Conservation (phyloP, 257 asterid species). For the Solanum tacnaense region DNA sequence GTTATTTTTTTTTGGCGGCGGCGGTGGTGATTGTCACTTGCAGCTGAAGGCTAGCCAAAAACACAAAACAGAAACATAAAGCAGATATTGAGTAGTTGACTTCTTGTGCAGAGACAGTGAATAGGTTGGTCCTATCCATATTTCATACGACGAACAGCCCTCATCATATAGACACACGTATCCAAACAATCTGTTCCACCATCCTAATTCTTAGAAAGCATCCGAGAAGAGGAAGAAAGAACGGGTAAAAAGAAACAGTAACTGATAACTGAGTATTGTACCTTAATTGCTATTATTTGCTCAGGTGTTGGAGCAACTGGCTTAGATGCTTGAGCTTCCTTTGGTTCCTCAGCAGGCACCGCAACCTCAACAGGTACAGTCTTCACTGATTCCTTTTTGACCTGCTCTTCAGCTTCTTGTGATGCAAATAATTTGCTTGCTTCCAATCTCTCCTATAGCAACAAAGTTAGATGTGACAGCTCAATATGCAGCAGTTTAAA, state of each 20-base stretch:
- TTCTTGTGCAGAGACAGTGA: neutral
- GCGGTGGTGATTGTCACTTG: neutral
- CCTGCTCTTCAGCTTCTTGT: slow-evolving; percentile 88
- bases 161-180: neutral
- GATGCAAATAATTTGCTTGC: slow-evolving; percentile 78
- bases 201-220: neutral
- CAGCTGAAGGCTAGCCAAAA: neutral
- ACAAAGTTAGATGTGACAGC: neutral
- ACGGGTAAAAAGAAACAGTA: neutral
- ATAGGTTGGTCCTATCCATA: neutral
- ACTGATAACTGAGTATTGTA: neutral
- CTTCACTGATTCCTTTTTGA: slow-evolving; percentile 71
- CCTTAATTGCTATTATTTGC: slow-evolving; percentile 97
- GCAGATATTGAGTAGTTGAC: neutral
- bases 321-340: slow-evolving; percentile 62
- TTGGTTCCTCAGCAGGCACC: slow-evolving; percentile 37
- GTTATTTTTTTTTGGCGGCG: neutral
- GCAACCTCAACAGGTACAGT: slow-evolving; percentile 75
- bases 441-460: slow-evolving; percentile 77
- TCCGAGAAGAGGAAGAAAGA: neutral
- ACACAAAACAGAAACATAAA: neutral
- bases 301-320: slow-evolving; percentile 85
- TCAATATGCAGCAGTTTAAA: neutral
- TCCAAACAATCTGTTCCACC: neutral
- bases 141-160: neutral